Evolutionary conservation across 2,329 filamentous ascomycete genomes (phyloP).

Genomic region (Verticillium longisporum): DNA sequence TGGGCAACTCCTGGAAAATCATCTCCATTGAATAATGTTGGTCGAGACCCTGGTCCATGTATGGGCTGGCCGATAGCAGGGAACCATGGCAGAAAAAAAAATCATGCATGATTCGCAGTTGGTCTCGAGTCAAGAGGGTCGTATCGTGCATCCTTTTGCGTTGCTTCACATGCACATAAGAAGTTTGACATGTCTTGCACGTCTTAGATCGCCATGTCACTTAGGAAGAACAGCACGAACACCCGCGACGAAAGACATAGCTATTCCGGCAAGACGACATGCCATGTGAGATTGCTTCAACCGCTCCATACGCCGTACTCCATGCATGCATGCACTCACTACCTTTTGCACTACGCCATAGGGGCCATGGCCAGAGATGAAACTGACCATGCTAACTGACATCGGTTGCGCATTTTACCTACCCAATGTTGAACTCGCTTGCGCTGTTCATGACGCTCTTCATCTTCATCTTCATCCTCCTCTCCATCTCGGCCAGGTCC

Average conservation of each 20-base stretch:
- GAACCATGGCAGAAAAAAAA: not conserved
- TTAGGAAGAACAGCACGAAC: not conserved
- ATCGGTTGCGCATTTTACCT: constrained; percentile 6
- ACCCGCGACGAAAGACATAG: too few species aligned
- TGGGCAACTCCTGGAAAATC: not conserved
- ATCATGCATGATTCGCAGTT: not conserved
- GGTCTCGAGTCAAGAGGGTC: not conserved
- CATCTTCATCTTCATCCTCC: constrained; percentile 59
- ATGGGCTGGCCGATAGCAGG: not conserved
- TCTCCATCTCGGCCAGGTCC: constrained; percentile 44
- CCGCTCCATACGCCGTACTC: not conserved
- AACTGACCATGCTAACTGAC: too few species aligned
- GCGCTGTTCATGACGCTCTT: constrained; percentile 48
- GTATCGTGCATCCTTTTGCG: not conserved
- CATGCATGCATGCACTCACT: not conserved
- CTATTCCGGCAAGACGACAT: not conserved
- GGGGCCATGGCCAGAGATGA: not conserved
- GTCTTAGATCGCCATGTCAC: not conserved
- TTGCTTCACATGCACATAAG: not conserved
- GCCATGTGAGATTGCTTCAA: not conserved
- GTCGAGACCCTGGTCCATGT: not conserved
- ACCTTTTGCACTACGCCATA: not conserved
- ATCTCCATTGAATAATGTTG: not conserved
- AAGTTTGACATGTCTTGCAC: too few species aligned
- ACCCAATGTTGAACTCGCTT: constrained; percentile 66